These are phyloP conservation scores for Chenopodium suecicum DNA, from an alignment of 148 eudicot genomes.

Conservation along the genomic window DNA sequence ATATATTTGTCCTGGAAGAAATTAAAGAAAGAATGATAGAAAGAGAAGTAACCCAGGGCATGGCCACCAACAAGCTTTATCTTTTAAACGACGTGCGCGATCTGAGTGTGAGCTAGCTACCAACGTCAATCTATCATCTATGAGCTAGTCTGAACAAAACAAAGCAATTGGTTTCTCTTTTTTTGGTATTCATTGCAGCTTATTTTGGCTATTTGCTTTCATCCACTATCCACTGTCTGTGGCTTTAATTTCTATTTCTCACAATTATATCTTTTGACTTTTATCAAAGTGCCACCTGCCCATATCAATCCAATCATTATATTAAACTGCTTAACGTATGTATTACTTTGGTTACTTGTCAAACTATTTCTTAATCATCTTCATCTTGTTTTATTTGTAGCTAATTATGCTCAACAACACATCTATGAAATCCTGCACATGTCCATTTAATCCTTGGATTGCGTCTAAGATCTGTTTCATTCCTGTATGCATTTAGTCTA, in stretches of 20 bases:
- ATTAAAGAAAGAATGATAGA: background rate
- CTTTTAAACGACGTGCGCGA: background rate
- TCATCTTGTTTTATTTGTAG: background rate
- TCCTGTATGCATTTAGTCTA: background rate
- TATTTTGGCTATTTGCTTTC: background rate
- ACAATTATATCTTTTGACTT: slow-evolving; percentile 32
- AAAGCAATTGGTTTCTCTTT: background rate
- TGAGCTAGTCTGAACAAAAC: background rate
- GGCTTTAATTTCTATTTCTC: slow-evolving; percentile 25
- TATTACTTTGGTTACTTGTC: background rate
- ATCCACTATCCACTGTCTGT: slow-evolving; percentile 34
- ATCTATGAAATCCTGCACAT: background rate
- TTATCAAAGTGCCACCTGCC: slow-evolving; percentile 17
- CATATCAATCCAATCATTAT: slow-evolving; percentile 5
- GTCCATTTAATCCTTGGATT: background rate
- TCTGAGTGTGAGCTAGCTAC: background rate
- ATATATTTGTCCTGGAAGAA: too few species aligned
- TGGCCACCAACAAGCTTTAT: background rate
- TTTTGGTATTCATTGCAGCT: slow-evolving; percentile 7
- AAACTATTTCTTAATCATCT: slow-evolving; percentile 7
- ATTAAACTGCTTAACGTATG: slow-evolving; percentile 20
- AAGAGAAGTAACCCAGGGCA: background rate
- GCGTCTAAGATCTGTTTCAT: background rate
- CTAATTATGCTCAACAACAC: background rate
- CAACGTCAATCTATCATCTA: background rate